A percentile compares a stretch with the other conserved stretches of the same genome.
These are phyloP conservation scores for Hanseniaspora gamundiae DNA, from an alignment of 1,139 yeast species.

Conservation along the genomic window DNA sequence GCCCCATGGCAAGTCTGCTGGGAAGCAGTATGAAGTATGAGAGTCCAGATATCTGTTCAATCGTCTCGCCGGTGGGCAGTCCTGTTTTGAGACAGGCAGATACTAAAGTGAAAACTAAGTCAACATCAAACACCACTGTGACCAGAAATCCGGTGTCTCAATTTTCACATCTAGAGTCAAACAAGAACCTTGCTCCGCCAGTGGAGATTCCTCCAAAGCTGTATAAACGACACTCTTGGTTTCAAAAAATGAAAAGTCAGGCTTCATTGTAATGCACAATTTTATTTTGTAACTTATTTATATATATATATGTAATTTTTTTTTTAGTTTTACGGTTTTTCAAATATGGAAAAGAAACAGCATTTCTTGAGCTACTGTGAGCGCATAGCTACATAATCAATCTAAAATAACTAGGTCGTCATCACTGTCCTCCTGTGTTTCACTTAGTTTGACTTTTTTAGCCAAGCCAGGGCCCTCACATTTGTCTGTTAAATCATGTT, in stretches of 20 bases:
- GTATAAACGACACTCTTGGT: conserved; percentile 23
- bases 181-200: not conserved
- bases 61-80: not conserved
- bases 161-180: not conserved
- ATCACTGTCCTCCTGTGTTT: not conserved
- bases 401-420: not conserved
- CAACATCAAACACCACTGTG: too few relatives aligned
- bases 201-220: conserved; percentile 11
- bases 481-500: not conserved
- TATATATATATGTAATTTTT: not conserved
- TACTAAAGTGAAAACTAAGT: not conserved
- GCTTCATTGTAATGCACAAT: conserved; percentile 8
- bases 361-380: too few relatives aligned
- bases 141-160: too few relatives aligned
- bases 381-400: too few relatives aligned
- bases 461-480: not conserved
- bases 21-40: not conserved
- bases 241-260: conserved; percentile 20
- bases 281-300: not conserved
- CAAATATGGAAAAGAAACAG: too few relatives aligned
- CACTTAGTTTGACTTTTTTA: not conserved
- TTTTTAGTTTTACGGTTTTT: not conserved
- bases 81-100: not conserved
- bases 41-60: not conserved
- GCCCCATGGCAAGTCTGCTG: not conserved